Percentiles rank a stretch among this genome's conserved stretches.
These are phyloP conservation scores for Lomentospora prolificans DNA, from an alignment of 2,329 filamentous ascomycete genomes.

Conservation along the genomic window DNA sequence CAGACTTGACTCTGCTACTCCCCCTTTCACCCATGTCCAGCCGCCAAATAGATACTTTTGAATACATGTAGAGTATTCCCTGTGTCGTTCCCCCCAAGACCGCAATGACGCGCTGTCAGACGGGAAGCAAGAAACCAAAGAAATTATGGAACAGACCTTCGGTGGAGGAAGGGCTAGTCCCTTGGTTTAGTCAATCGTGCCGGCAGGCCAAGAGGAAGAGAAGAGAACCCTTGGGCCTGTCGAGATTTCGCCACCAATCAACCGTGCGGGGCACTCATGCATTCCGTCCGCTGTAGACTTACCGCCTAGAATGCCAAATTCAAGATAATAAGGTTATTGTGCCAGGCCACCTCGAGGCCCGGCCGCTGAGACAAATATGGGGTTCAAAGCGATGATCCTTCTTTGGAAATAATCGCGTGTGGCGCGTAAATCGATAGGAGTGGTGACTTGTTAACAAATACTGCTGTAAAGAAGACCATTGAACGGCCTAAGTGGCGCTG, in stretches of 20 bases:
- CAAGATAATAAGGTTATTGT: not conserved
- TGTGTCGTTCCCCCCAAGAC: not conserved
- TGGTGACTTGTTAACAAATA: not conserved
- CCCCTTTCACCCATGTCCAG: not conserved
- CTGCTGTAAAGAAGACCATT: not conserved
- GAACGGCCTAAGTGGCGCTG: slow-evolving; percentile 2
- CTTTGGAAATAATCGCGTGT: not conserved
- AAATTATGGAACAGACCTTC: not conserved
- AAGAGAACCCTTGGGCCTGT: not conserved
- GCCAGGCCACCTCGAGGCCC: not conserved
- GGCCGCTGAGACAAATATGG: not conserved
- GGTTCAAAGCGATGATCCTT: not conserved
- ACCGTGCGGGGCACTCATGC: not conserved
- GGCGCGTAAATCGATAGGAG: not conserved
- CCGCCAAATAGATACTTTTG: not conserved
- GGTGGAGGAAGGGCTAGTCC: not conserved
- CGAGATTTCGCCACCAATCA: not conserved
- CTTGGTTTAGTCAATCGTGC: not conserved
- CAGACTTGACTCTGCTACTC: not conserved
- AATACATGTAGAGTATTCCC: not conserved
- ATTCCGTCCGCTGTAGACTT: not conserved
- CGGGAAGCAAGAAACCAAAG: not conserved
- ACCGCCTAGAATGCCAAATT: not conserved
- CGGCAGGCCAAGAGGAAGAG: not conserved
- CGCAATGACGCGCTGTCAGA: not conserved